These are phyloP conservation scores for Chytriomyces hyalinus DNA, from an alignment of 192 early-diverging fungal genomes.

Conservation along the genomic window DNA sequence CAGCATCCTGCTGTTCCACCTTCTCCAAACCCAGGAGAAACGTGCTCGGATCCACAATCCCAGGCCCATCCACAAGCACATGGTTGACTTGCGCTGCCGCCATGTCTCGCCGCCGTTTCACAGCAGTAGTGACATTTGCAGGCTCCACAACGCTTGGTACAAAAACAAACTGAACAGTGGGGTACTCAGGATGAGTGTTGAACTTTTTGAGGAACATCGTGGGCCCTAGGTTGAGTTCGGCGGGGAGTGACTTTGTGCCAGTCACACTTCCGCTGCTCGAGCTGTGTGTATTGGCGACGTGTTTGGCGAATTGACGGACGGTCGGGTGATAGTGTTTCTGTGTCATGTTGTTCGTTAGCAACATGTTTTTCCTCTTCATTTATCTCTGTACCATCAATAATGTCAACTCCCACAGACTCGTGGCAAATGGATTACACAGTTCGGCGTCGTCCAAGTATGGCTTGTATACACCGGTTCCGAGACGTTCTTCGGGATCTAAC, in stretches of 20 bases:
- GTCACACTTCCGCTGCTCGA: slow-evolving; percentile 26
- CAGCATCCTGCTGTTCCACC: slow-evolving; percentile 8
- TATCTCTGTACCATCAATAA: slow-evolving; percentile 69
- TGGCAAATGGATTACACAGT: slow-evolving; percentile 92
- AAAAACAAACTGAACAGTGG: slow-evolving; percentile 33
- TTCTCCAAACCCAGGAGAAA: slow-evolving; percentile 16
- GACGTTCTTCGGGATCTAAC: slow-evolving; percentile 67
- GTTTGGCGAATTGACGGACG: slow-evolving; percentile 48
- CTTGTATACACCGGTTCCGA: slow-evolving; percentile 82
- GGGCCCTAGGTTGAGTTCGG: slow-evolving; percentile 30
- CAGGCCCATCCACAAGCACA: slow-evolving; percentile 20
- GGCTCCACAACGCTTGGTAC: slow-evolving; percentile 40
- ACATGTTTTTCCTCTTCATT: neutral
- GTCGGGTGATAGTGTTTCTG: slow-evolving; percentile 56
- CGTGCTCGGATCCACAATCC: slow-evolving; percentile 23
- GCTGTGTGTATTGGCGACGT: slow-evolving; percentile 32
- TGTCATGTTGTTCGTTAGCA: neutral
- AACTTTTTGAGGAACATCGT: slow-evolving; percentile 38
- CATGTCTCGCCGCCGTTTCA: slow-evolving; percentile 30
- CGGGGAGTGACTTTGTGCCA: slow-evolving; percentile 43
- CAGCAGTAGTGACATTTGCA: slow-evolving; percentile 22
- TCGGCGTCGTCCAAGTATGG: slow-evolving; percentile 88
- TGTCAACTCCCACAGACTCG: slow-evolving; percentile 86
- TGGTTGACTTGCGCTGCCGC: slow-evolving; percentile 7
- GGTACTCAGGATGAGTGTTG: slow-evolving; percentile 35